Conservation (phyloP, 257 asterid species). For the Nicotiana otophora region DNA sequence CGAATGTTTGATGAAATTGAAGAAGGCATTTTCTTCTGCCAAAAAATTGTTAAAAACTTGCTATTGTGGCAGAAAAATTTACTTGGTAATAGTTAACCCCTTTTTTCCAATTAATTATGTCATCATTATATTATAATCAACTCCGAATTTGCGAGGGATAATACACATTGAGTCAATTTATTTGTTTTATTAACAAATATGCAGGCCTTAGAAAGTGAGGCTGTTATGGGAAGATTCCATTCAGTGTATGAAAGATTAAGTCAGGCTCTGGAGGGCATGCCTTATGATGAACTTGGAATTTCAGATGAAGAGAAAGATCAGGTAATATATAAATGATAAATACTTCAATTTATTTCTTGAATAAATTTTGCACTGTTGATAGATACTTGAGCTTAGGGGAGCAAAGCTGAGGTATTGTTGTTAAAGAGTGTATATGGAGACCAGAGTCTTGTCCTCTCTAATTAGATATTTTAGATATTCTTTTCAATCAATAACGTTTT, state of each 20-base stretch:
- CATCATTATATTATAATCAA: not conserved
- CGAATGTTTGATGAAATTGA: slow-evolving; percentile 43
- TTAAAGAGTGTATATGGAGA: not conserved
- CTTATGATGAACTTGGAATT: slow-evolving; percentile 65
- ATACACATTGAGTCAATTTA: not conserved
- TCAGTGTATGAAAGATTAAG: slow-evolving; percentile 49
- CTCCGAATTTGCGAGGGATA: not conserved
- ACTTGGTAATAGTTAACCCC: slow-evolving; percentile 39
- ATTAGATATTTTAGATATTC: not conserved
- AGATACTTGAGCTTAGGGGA: not conserved
- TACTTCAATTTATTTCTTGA: not conserved
- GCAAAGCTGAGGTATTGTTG: not conserved
- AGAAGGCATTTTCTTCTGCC: slow-evolving; percentile 55
- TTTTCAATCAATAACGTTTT: not conserved
- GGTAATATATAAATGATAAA: slow-evolving; percentile 23
- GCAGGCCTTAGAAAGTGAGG: slow-evolving; percentile 73
- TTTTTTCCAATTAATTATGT: not conserved
- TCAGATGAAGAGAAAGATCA: slow-evolving; percentile 73
- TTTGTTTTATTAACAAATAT: not conserved
- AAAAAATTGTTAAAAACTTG: slow-evolving; percentile 60
- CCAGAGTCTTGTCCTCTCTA: not conserved
- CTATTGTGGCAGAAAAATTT: slow-evolving; percentile 75
- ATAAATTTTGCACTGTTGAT: not conserved
- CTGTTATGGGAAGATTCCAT: slow-evolving; percentile 58
- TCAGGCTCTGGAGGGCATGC: slow-evolving; percentile 65